These are phyloP conservation scores for Sporothrix mexicana DNA, from an alignment of 2,329 filamentous ascomycete species.

Conservation along the genomic window DNA sequence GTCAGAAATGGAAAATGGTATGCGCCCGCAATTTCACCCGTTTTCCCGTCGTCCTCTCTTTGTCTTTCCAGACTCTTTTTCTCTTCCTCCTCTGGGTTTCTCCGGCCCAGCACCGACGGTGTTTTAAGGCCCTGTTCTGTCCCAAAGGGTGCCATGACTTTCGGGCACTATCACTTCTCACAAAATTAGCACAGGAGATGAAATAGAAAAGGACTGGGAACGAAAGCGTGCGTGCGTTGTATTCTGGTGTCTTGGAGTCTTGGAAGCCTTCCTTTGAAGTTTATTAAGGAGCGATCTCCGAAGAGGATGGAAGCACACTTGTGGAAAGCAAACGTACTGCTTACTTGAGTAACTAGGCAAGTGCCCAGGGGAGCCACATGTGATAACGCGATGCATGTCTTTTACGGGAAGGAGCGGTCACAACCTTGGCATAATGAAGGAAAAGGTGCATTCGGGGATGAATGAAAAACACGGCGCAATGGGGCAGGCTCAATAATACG, in stretches of 20 bases:
- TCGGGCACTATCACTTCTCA: constrained; percentile 16
- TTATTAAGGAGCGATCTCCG: constrained; percentile 12
- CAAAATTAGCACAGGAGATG: not conserved
- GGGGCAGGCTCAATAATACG: not conserved
- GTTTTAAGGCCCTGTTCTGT: constrained; percentile 19
- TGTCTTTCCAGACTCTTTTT: not conserved
- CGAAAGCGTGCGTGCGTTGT: constrained; percentile 6
- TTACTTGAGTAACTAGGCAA: not conserved
- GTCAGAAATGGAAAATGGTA: constrained; percentile 17
- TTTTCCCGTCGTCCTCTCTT: not conserved
- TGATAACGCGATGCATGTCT: constrained; percentile 10
- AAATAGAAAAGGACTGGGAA: not conserved
- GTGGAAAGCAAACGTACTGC: not conserved
- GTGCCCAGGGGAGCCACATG: not conserved
- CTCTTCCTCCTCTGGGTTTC: constrained; percentile 1
- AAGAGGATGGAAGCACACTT: not conserved
- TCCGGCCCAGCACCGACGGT: not conserved
- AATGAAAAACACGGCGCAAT: not conserved
- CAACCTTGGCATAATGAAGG: not conserved
- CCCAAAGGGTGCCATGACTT: not conserved
- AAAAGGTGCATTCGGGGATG: not conserved
- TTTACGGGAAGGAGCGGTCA: constrained; percentile 14
- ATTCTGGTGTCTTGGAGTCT: not conserved
- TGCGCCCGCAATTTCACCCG: not conserved
- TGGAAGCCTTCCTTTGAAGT: not conserved